Percentiles rank a stretch among this genome's conserved stretches.
phyloP scores from a whole-genome alignment of 257 asterid species.

The Fraxinus americana region DNA sequence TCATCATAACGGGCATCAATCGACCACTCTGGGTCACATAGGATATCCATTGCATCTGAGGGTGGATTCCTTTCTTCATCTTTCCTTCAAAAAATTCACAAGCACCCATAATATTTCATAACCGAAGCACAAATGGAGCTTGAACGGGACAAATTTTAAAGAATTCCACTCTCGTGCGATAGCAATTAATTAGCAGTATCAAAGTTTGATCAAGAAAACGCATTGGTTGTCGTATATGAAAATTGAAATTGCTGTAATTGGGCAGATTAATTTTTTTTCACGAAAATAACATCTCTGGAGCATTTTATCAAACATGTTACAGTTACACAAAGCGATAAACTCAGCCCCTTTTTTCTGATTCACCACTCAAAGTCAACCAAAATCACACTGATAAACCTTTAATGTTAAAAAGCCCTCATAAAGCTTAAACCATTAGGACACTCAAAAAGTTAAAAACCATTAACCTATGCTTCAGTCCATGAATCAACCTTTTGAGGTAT shows the following conservation, averaged over 20 bases:
- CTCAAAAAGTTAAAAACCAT: not conserved
- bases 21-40: conserved; percentile 81
- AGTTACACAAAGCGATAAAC: too few relatives aligned
- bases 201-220: too few relatives aligned
- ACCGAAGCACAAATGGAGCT: too few relatives aligned
- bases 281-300: not conserved
- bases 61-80: conserved; percentile 87
- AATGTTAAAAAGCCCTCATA: not conserved
- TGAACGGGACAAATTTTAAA: too few relatives aligned
- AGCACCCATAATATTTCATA: too few relatives aligned
- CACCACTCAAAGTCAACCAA: not conserved
- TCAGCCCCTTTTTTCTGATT: not conserved
- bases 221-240: too few relatives aligned
- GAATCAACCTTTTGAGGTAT: not conserved
- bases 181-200: too few relatives aligned
- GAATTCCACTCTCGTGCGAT: too few relatives aligned
- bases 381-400: not conserved
- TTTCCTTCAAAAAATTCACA: conserved; percentile 29
- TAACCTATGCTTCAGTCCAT: too few relatives aligned
- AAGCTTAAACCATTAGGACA: not conserved
- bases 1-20: conserved; percentile 62
- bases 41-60: conserved; percentile 79
- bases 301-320: not conserved
- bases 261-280: too few relatives aligned
- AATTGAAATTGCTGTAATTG: too few relatives aligned